Evolutionary conservation across 2,329 filamentous ascomycete species (phyloP).

Genomic region (Ophiostoma ips): DNA sequence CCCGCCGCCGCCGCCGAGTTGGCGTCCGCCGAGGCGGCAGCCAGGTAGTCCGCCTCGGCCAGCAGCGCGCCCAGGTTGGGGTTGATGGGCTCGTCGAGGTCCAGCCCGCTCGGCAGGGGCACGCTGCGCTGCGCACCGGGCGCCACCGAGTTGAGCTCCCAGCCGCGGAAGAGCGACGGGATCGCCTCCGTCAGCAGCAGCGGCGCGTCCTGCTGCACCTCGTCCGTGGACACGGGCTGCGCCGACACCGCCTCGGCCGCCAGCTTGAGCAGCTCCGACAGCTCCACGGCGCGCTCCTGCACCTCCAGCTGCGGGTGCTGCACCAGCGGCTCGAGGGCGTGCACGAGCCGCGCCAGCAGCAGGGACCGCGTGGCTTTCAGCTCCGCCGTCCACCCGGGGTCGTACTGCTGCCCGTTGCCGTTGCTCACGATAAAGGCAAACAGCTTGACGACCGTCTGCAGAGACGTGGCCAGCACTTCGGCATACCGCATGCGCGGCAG

Average conservation of each 20-base stretch:
- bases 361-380: constrained; percentile 63
- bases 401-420: constrained; percentile 28
- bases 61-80: constrained; percentile 55
- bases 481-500: constrained; percentile 43
- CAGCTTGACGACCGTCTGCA: constrained; percentile 79
- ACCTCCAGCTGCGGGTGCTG: constrained; percentile 83
- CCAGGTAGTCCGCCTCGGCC: constrained; percentile 37
- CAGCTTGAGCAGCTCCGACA: constrained; percentile 76
- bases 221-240: constrained; percentile 44
- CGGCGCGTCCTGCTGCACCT: constrained; percentile 52
- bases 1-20: not conserved
- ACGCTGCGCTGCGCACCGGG: constrained; percentile 72
- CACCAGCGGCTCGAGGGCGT: constrained; percentile 66
- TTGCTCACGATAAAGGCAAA: constrained; percentile 59
- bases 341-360: constrained; percentile 66
- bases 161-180: constrained; percentile 70
- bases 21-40: constrained; percentile 25
- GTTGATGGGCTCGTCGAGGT: constrained; percentile 74
- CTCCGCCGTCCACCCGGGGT: constrained; percentile 52
- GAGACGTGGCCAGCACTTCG: constrained; percentile 58
- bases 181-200: constrained; percentile 81
- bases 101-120: constrained; percentile 58
- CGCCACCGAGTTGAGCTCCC: constrained; percentile 87
- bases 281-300: constrained; percentile 87
- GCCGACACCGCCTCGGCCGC: constrained; percentile 66